Evolutionary conservation across 116 monocot species (phyloP), one percentile per base, ranked within the genome.

Genomic region (Iris pallida): DNA sequence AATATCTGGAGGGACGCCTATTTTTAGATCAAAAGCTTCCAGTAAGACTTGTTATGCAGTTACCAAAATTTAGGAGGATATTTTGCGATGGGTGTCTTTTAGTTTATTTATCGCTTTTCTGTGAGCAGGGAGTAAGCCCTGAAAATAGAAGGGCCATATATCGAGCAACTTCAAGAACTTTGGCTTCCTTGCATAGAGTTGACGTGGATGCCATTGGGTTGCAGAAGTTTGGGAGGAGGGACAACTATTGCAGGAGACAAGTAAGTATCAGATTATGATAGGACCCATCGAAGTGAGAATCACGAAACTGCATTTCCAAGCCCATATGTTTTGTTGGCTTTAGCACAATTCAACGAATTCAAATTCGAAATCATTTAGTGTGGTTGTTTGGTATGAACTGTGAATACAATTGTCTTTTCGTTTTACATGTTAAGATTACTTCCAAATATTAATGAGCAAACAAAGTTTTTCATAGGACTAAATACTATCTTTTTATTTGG

Each of bases 191-290:
- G 13, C 98, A 99, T 73, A 79, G 43, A 69, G 93, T 90, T 76
- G 79, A 93, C 84, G 98, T 93, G 47, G 83, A 84, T 64, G 61
- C 80, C 0, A 71, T 93, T 62, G 98, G 93, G 10, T 71, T 99
- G 63, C 82, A 73, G 16, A 93, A 86, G 11, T 93, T 79, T 78
- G 98, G 98, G 41, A 74, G 88, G 65, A 82, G 83, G 81, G 93
- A 93, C 45, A 88, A 99, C 68, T 99, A 99, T 59, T 99, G 98
- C 78, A 90, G 70, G 70, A 90, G 98, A 84, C 98, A 99, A 69
- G 95, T 89, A 55, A 66, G 58, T 64, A 17, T 17, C 45, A 20
- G 48, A 45, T 48, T 30, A 30, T 30, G 30, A n/a, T 30, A 30
- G 30, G 30, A 30, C 30, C 3, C 30, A 30, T 30, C 30, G 3